Evolutionary conservation across 352 stramenopile genomes (phyloP).

Genomic region (Phytophthora palmivora): DNA sequence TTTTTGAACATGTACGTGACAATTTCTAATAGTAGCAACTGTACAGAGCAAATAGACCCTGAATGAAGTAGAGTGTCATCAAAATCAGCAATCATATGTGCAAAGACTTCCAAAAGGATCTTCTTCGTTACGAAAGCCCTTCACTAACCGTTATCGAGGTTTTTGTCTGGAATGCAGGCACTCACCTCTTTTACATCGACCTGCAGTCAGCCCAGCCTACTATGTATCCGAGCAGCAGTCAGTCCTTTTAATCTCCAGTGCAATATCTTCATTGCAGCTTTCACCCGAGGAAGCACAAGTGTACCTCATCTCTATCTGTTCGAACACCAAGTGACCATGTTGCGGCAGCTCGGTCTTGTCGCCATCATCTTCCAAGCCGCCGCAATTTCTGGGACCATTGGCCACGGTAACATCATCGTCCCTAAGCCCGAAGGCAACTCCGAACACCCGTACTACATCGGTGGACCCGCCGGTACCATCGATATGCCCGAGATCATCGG

Average conservation of each 20-base stretch:
- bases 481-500: slow-evolving; percentile 38
- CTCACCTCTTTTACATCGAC: slow-evolving; percentile 20
- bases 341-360: slow-evolving; percentile 27
- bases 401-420: slow-evolving; percentile 39
- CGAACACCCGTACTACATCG: slow-evolving; percentile 31
- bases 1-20: too few relatives aligned
- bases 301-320: neutral
- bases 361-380: slow-evolving; percentile 25
- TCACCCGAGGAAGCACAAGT: slow-evolving; percentile 6
- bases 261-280: slow-evolving; percentile 32
- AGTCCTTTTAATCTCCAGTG: slow-evolving; percentile 4
- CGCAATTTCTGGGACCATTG: slow-evolving; percentile 13
- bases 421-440: slow-evolving; percentile 27
- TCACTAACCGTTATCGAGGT: slow-evolving; percentile 3
- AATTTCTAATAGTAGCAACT: too few relatives aligned
- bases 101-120: neutral
- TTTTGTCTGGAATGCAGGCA: slow-evolving; percentile 4
- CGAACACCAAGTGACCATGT: slow-evolving; percentile 13
- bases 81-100: slow-evolving; percentile 20
- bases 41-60: too few relatives aligned
- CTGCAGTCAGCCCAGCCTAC: slow-evolving; percentile 3
- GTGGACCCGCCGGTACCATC: slow-evolving; percentile 33
- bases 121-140: slow-evolving; percentile 1
- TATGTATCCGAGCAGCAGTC: neutral
- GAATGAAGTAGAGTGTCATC: neutral